These are phyloP conservation scores for Geopyxis carbonaria DNA, from an alignment of 495 filamentous ascomycete genomes.

Conservation along the genomic window DNA sequence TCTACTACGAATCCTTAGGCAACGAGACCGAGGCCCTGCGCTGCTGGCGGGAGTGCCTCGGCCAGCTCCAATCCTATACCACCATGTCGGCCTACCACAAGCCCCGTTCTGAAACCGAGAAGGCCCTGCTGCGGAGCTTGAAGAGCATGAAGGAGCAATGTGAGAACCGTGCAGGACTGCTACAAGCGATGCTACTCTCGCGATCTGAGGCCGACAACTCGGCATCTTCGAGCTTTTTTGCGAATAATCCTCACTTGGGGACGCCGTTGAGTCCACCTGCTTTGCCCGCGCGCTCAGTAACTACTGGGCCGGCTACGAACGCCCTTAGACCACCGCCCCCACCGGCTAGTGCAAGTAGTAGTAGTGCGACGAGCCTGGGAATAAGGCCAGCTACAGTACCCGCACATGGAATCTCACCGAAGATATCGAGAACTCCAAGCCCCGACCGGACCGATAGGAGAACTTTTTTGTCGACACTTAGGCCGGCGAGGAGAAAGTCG, in stretches of 20 bases:
- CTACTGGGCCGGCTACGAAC: neutral
- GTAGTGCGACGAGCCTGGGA: neutral
- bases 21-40: constrained; percentile 83
- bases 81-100: constrained; percentile 43
- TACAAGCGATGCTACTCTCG: constrained; percentile 46
- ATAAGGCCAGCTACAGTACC: neutral
- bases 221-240: neutral
- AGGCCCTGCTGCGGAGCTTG: constrained; percentile 61
- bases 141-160: constrained; percentile 75
- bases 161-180: constrained; percentile 77
- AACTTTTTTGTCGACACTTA: constrained; percentile 65
- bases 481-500: constrained; percentile 17
- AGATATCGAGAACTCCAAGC: constrained; percentile 49
- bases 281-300: neutral
- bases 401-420: too few relatives aligned
- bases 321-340: constrained; percentile 6
- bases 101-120: constrained; percentile 72
- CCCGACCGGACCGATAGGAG: constrained; percentile 49
- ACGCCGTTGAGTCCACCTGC: neutral
- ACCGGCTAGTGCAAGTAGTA: neutral
- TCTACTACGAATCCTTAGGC: constrained; percentile 40
- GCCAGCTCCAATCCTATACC: constrained; percentile 78
- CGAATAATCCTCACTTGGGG: neutral
- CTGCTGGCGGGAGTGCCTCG: constrained; percentile 80
- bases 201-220: neutral